These are phyloP conservation scores for Kuraishia floccosa DNA, from an alignment of 805 yeast genomes.

Conservation along the genomic window DNA sequence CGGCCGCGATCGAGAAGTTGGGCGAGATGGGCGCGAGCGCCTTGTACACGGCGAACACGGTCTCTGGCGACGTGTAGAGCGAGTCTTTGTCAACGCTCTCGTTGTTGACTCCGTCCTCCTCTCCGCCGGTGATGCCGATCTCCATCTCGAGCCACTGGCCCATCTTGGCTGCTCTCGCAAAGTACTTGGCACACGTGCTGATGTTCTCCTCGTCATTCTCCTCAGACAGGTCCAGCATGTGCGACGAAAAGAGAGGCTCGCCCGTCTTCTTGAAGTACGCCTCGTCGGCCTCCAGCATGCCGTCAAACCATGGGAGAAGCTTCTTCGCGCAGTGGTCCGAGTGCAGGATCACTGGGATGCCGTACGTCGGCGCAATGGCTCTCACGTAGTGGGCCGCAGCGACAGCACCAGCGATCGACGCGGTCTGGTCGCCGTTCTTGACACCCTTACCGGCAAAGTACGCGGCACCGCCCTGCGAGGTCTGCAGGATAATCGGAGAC, in stretches of 20 bases:
- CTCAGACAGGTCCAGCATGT: conserved; percentile 97
- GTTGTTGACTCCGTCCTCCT: conserved; percentile 99
- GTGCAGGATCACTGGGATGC: conserved; percentile 94
- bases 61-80: conserved; percentile 91
- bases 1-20: conserved; percentile 98
- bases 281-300: conserved; percentile 96
- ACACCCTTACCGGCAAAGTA: conserved; percentile 99
- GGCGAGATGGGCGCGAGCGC: conserved; percentile 88
- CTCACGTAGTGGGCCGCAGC: conserved; percentile 98
- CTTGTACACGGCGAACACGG: conserved; percentile 83
- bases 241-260: conserved; percentile 96
- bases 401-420: conserved; percentile 87
- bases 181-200: conserved; percentile 87
- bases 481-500: conserved; percentile 93
- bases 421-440: conserved; percentile 83
- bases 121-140: conserved; percentile 99
- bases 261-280: conserved; percentile 78
- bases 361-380: conserved; percentile 92
- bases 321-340: conserved; percentile 99
- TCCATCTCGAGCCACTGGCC: conserved; percentile 99
- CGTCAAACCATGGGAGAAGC: conserved; percentile 97
- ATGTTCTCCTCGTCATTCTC: conserved; percentile 96
- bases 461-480: conserved; percentile 99
- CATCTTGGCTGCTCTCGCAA: conserved; percentile 87
- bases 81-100: conserved; percentile 80